Percentiles rank a stretch among this genome's conserved stretches.
phyloP scores from a whole-genome alignment of 2,329 filamentous ascomycete species.

The Aspergillus quadricinctus region DNA sequence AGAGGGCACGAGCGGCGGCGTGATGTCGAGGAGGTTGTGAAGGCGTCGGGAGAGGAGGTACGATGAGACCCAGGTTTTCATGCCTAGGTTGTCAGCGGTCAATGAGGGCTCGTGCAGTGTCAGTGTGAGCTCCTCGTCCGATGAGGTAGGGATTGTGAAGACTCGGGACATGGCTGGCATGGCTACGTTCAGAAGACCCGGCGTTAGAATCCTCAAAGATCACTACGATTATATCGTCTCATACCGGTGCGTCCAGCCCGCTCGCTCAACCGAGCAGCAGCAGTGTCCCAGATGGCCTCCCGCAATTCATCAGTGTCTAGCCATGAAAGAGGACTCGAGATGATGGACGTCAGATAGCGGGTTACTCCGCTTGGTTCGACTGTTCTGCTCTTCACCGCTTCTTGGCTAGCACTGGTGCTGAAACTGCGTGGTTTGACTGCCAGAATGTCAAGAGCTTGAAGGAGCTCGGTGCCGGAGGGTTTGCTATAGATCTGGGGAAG shows the following conservation, averaged over 20 bases:
- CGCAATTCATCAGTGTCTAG: constrained; percentile 41
- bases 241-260: constrained; percentile 71
- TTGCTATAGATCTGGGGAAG: constrained; percentile 79
- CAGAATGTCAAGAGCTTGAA: constrained; percentile 63
- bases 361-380: constrained; percentile 40
- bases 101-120: constrained; percentile 80
- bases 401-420: constrained; percentile 20
- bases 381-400: constrained; percentile 24
- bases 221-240: constrained; percentile 8
- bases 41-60: constrained; percentile 78
- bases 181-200: constrained; percentile 32
- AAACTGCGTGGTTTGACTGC: constrained; percentile 58
- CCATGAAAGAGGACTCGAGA: constrained; percentile 44
- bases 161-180: constrained; percentile 60
- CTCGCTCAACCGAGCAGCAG: constrained; percentile 76
- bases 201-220: neutral
- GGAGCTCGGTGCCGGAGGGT: constrained; percentile 61
- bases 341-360: constrained; percentile 45
- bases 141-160: constrained; percentile 53
- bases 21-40: constrained; percentile 35
- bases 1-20: constrained; percentile 28
- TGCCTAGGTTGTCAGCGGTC: constrained; percentile 79
- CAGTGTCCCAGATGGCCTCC: constrained; percentile 63
- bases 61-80: constrained; percentile 94
- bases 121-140: constrained; percentile 54